phyloP scores from a whole-genome alignment of 805 yeast species.

The Blastobotrys chiropterorum region DNA sequence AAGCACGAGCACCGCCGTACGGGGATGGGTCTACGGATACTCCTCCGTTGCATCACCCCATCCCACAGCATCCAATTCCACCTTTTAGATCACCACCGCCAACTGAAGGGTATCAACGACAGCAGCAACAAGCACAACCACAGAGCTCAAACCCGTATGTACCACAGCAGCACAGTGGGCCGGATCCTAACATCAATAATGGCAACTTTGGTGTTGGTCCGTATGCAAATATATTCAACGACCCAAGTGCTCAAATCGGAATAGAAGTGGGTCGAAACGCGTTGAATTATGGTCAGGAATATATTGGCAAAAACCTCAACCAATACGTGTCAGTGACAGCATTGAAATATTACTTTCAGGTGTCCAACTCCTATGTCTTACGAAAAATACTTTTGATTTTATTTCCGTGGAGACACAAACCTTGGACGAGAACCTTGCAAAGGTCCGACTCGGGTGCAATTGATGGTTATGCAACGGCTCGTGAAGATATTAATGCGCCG shows the following conservation, averaged over 20 bases:
- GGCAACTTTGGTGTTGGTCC: slow-evolving; percentile 10
- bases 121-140: too few relatives aligned
- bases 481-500: slow-evolving; percentile 88
- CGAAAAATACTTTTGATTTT: slow-evolving; percentile 65
- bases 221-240: slow-evolving; percentile 48
- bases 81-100: slow-evolving; percentile 31
- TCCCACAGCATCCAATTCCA: slow-evolving; percentile 40
- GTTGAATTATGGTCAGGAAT: slow-evolving; percentile 71
- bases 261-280: slow-evolving; percentile 85
- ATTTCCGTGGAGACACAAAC: slow-evolving; percentile 79
- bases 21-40: slow-evolving; percentile 14
- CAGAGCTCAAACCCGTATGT: slow-evolving; percentile 20
- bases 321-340: slow-evolving; percentile 46
- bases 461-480: slow-evolving; percentile 63
- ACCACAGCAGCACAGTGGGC: slow-evolving; percentile 28
- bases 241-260: slow-evolving; percentile 79
- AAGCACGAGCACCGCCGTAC: not conserved
- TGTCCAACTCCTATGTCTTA: slow-evolving; percentile 80
- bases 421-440: slow-evolving; percentile 60
- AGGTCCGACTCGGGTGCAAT: slow-evolving; percentile 34
- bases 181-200: slow-evolving; percentile 12
- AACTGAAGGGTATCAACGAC: slow-evolving; percentile 21
- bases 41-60: slow-evolving; percentile 40
- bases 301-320: slow-evolving; percentile 63
- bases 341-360: slow-evolving; percentile 83